Base-by-base conservation (phyloP, 768 basidiomycete genomes). In the Termitomyces eurrhizus region DNA sequence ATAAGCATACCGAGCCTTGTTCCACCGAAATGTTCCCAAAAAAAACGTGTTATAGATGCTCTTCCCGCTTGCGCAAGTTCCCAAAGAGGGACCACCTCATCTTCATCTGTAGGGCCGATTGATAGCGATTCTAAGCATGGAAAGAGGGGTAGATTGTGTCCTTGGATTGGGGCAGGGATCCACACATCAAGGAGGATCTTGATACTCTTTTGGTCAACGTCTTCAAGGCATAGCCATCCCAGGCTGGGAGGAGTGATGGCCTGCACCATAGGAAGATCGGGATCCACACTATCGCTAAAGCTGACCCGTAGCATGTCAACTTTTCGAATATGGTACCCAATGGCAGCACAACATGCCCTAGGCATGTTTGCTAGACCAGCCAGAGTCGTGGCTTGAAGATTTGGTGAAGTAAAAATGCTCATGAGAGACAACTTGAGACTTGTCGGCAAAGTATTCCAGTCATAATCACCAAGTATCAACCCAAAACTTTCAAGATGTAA, bases 371-470 rank as follows among this genome's bases (percentile, higher is more conserved):
- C 29, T 7, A 62, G 21, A 21, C 57, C 57, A 1, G 32, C 29
- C 21, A 62, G 11, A 29, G 37, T 12, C n/a, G 53, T 44, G 36
- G 32, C 49, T 26, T 55, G 7, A 9, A 62, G 56, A 49, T 11
- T 35, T 6, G 57, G 52, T 2, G 52, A 18, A 12, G 57, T 8
- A 24, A 62, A 62, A 36, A 58, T 50, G 9, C 18, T 16, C 52
- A 62, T 35, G 41, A 62, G 46, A 6, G 61, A 29, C 11, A 48
- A 45, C 39, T 62, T 62, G 48, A 62, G 39, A 3, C 29, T 55
- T 16, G 29, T 24, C 7, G 57, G 52, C 29, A 62, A 55, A 6
- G 48, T 51, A 7, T 16, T 6, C 61, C 61, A 62, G 14, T 52
- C 36, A 9, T 54, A 49, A 21, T 26, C 32, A 13, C 51, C 53